Conservation (phyloP, 345 rosid genomes). For the Cardamine occulta region DNA sequence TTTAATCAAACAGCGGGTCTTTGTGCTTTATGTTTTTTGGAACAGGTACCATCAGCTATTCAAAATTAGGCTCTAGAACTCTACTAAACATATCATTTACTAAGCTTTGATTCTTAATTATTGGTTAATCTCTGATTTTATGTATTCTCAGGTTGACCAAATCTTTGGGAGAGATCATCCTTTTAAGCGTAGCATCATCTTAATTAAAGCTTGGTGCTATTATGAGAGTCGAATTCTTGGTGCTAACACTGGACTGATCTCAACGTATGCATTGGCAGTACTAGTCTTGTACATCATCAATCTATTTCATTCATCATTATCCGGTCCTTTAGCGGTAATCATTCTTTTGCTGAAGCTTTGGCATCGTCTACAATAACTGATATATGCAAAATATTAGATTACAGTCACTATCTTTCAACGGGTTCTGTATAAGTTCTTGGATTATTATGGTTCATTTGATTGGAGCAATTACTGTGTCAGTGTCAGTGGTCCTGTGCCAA, state of each 20-base stretch:
- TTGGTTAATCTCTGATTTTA: not conserved
- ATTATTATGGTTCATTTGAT: constrained; percentile 79
- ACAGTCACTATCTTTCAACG: constrained; percentile 31
- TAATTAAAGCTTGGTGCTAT: constrained; percentile 94
- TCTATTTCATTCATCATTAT: constrained; percentile 65
- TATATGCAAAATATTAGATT: not conserved
- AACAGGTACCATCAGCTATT: constrained; percentile 56
- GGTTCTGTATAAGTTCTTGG: constrained; percentile 76
- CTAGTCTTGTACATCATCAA: constrained; percentile 77
- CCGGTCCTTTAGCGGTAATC: constrained; percentile 78
- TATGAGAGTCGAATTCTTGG: constrained; percentile 96
- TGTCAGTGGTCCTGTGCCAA: constrained; percentile 66
- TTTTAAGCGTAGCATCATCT: constrained; percentile 77
- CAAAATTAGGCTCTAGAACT: constrained; percentile 6
- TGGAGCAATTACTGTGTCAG: constrained; percentile 71
- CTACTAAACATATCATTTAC: not conserved
- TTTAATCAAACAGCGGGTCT: constrained; percentile 83
- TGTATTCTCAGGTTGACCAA: constrained; percentile 62
- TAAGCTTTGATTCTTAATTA: not conserved
- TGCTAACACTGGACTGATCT: constrained; percentile 78
- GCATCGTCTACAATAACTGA: constrained; percentile 15
- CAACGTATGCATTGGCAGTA: constrained; percentile 85
- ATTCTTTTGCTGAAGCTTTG: constrained; percentile 27
- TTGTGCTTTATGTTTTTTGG: constrained; percentile 72
- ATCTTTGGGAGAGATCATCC: constrained; percentile 74